A percentile compares a stretch with the other conserved stretches of the same genome.
phyloP scores from a whole-genome alignment of 2,329 filamentous ascomycete genomes.

The Teratosphaeriaceae sp. region DNA sequence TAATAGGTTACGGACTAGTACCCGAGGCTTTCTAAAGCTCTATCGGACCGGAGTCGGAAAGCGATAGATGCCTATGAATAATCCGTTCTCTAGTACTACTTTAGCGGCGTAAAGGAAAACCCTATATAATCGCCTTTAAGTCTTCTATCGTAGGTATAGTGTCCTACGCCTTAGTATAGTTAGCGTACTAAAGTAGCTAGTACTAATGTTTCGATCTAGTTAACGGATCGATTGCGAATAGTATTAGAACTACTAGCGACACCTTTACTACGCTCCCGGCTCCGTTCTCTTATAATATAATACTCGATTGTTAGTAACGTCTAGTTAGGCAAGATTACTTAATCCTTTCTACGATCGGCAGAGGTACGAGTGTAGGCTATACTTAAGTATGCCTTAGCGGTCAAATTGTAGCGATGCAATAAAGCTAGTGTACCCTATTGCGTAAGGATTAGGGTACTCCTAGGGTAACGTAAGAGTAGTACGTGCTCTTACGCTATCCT shows the following conservation, averaged over 20 bases:
- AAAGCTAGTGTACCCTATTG: too few relatives aligned
- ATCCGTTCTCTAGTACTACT: slow-evolving; percentile 1
- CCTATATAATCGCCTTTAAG: not conserved
- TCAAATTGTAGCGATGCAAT: too few relatives aligned
- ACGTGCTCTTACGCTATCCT: too few relatives aligned
- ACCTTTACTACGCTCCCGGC: not conserved
- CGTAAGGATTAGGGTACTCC: too few relatives aligned
- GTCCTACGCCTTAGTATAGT: not conserved
- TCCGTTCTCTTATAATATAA: not conserved
- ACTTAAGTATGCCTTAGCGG: too few relatives aligned
- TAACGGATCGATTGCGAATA: not conserved
- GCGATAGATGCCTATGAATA: not conserved
- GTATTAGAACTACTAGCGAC: not conserved
- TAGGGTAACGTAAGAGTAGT: too few relatives aligned
- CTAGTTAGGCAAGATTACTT: too few relatives aligned
- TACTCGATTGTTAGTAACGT: too few relatives aligned
- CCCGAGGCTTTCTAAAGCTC: not conserved
- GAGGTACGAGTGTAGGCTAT: too few relatives aligned
- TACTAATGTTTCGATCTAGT: not conserved
- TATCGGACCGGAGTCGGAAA: slow-evolving; percentile 1
- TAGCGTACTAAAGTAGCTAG: not conserved
- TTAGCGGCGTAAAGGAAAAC: not conserved
- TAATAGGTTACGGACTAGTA: not conserved
- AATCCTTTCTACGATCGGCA: too few relatives aligned
- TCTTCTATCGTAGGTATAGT: not conserved